phyloP scores from a whole-genome alignment of 306 rosid genomes.

The Castanopsis chinensis region DNA sequence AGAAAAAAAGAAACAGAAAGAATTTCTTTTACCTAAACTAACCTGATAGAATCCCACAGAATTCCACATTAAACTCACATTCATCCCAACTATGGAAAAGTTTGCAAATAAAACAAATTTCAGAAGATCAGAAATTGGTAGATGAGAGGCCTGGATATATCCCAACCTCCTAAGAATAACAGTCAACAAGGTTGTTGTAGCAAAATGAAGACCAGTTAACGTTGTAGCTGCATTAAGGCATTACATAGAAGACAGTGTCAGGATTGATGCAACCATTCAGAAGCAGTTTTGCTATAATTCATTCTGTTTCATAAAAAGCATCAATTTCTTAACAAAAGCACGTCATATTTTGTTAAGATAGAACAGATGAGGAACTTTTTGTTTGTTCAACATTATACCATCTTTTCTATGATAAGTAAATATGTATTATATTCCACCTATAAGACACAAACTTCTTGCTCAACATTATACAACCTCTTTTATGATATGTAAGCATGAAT shows the following conservation, averaged over 20 bases:
- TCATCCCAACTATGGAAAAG: slow-evolving; percentile 84
- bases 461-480: too few relatives aligned
- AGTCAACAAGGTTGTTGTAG: slow-evolving; percentile 67
- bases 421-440: too few relatives aligned
- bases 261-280: slow-evolving; percentile 10
- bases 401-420: too few relatives aligned
- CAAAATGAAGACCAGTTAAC: slow-evolving; percentile 77
- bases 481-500: not conserved
- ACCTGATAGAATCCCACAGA: slow-evolving; percentile 93
- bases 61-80: slow-evolving; percentile 88
- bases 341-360: not conserved
- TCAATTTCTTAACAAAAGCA: not conserved
- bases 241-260: slow-evolving; percentile 23
- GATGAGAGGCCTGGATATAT: slow-evolving; percentile 62
- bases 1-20: not conserved
- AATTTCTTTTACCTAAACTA: slow-evolving; percentile 13
- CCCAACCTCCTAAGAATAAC: slow-evolving; percentile 55
- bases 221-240: slow-evolving; percentile 69
- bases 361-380: not conserved
- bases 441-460: too few relatives aligned
- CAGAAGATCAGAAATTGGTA: slow-evolving; percentile 65
- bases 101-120: slow-evolving; percentile 74
- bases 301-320: slow-evolving; percentile 1
- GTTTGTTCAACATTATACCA: too few relatives aligned
- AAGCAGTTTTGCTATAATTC: slow-evolving; percentile 11